Base-by-base conservation (phyloP, 1,284 basidiomycete species). In the Cutaneotrichosporon dermatis region DNA sequence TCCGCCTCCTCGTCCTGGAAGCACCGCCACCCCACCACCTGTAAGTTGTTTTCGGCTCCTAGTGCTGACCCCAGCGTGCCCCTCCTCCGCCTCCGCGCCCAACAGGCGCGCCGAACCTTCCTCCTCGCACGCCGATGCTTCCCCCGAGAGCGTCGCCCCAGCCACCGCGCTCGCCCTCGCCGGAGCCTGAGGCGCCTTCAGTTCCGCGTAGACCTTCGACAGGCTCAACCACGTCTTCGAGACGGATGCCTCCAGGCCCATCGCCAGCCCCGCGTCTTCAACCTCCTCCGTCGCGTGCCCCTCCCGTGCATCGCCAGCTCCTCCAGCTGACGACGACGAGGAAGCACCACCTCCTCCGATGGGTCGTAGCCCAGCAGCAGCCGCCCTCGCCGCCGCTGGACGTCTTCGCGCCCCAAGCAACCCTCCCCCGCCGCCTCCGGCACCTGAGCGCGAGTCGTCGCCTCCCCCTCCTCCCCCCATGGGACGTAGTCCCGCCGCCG, bases 221-320 rank as follows among this genome's bases (percentile, higher is more conserved):
- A 50, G 10, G 67, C 62, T 15, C 64, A 42, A 85, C 86, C 68
- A 86, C 76, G 66, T 81, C 60, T 12, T 58, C 55, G 25, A 13
- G 46, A 33, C 13, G 13, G 5, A 5, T 48, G 15, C 51, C 54
- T 8, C 65, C 66, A 12, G 83, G 72, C 84, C 86, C 63, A 81
- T 69, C 60, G 9, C 65, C 71, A 10, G 53, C 69, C 33, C 59
- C 57, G 12, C 42, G 46, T 15, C 37, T 39, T 16, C 34, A 35
- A 6, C 54, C 54, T 6, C 65, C 66, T 4, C 58, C 66, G 11
- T 64, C 68, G 9, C 64, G 67, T 3, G 57, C 64, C n/a, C 60
- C 71, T 36, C 49, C 11, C 55, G 64, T 10, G 44, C 62, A n/a
- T 60, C 63, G 4, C 34, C 49, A 45, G 16, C 49, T 15, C 57